Percentiles rank a stretch among this genome's conserved stretches.
These are phyloP conservation scores for Xylaria sp. DNA, from an alignment of 2,329 filamentous ascomycete genomes.

Conservation along the genomic window DNA sequence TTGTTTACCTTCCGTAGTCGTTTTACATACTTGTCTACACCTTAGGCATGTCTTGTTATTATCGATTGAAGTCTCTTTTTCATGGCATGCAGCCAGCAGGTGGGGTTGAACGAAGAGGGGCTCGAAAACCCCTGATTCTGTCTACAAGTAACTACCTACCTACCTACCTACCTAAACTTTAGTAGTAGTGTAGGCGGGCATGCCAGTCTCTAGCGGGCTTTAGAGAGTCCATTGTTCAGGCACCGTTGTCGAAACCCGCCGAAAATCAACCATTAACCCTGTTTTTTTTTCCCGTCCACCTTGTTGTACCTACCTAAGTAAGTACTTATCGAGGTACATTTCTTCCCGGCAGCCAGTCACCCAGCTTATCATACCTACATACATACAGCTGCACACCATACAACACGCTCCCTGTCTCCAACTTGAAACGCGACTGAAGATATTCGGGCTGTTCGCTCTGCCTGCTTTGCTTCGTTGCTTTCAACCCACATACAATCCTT, in stretches of 20 bases:
- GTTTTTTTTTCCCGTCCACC: slow-evolving; percentile 17
- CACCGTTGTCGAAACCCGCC: slow-evolving; percentile 23
- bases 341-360: slow-evolving; percentile 20
- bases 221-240: slow-evolving; percentile 25
- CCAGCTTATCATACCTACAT: slow-evolving; percentile 22
- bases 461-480: slow-evolving; percentile 18
- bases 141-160: no score
- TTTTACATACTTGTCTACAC: neutral
- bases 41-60: slow-evolving; percentile 13
- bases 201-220: neutral
- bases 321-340: neutral
- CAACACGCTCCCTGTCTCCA: slow-evolving; percentile 22
- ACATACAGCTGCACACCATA: slow-evolving; percentile 16
- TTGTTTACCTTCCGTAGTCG: slow-evolving; percentile 12
- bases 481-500: slow-evolving; percentile 28
- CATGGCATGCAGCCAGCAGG: slow-evolving; percentile 15
- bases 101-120: slow-evolving; percentile 22
- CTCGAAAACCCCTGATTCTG: neutral
- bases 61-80: slow-evolving; percentile 5
- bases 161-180: no score
- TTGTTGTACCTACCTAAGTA: neutral
- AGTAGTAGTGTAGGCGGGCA: neutral
- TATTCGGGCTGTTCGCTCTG: slow-evolving; percentile 21
- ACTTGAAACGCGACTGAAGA: slow-evolving; percentile 35
- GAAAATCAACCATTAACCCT: slow-evolving; percentile 19